Evolutionary conservation across 1,284 basidiomycete genomes (phyloP).

Genomic region (Cerrena zonata): DNA sequence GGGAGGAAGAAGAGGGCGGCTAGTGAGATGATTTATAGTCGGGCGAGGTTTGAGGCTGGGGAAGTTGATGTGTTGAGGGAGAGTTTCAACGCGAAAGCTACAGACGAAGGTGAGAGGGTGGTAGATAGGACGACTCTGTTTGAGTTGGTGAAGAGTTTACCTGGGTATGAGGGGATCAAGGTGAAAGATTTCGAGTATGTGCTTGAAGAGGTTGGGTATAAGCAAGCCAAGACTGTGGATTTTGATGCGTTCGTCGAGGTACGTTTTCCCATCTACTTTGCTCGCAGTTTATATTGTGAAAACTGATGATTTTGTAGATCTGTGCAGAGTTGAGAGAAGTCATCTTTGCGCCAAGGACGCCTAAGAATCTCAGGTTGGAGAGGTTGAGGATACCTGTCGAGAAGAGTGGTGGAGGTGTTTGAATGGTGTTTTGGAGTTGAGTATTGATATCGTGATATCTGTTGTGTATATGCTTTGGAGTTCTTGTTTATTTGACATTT

Average conservation of each 20-base stretch:
- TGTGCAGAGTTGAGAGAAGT: conserved; percentile 81
- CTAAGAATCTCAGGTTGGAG: conserved; percentile 33
- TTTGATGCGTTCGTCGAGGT: conserved; percentile 82
- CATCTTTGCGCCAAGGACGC: conserved; percentile 47
- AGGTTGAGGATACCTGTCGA: conserved; percentile 74
- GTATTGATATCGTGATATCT: too few species aligned
- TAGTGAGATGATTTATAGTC: conserved; percentile 38
- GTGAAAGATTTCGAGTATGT: conserved; percentile 66
- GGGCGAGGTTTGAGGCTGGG: conserved; percentile 62
- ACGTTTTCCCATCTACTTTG: conserved; percentile 22
- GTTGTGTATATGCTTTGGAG: too few species aligned
- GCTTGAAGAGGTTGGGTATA: conserved; percentile 70
- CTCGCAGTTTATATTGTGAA: neutral
- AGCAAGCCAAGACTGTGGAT: conserved; percentile 45
- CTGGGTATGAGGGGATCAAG: conserved; percentile 48
- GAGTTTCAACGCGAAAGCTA: conserved; percentile 40
- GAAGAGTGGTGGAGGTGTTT: conserved; percentile 80
- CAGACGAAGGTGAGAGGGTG: neutral
- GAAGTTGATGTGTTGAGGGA: conserved; percentile 59
- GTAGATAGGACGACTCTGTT: conserved; percentile 33
- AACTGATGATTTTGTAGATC: conserved; percentile 39
- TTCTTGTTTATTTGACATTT: too few species aligned
- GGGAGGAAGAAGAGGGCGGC: conserved; percentile 22
- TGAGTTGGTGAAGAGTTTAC: conserved; percentile 41
- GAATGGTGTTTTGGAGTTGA: too few species aligned